Evolutionary conservation across 495 filamentous ascomycete species (phyloP).

Genomic region (Aspergillus conjunctus): DNA sequence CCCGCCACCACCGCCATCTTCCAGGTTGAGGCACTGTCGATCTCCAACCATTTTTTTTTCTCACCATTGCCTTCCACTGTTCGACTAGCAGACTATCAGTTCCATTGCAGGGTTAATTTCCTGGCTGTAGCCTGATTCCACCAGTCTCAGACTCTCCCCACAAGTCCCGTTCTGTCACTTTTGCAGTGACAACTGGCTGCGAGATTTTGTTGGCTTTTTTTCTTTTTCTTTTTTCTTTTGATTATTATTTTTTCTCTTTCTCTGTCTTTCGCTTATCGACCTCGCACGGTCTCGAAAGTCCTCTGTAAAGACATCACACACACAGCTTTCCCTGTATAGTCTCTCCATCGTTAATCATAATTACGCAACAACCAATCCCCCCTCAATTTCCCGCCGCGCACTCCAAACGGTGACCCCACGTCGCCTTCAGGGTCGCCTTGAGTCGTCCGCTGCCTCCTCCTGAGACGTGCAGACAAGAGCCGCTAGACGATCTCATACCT

Average conservation of each 20-base stretch:
- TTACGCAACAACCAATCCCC: not conserved
- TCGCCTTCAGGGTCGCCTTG: constrained; percentile 1
- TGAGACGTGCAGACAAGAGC: constrained; percentile 15
- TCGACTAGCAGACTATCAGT: constrained; percentile 2
- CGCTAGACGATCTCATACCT: not conserved
- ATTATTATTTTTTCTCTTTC: not conserved
- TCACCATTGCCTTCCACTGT: constrained; percentile 9
- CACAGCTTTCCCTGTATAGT: not conserved
- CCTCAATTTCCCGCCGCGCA: constrained; percentile 1
- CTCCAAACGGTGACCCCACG: not conserved
- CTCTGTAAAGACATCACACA: not conserved
- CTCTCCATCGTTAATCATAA: constrained; percentile 11
- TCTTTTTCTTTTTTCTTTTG: not conserved
- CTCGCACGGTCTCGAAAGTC: not conserved
- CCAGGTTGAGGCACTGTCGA: constrained; percentile 19
- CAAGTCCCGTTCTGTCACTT: not conserved
- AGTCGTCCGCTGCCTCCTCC: constrained; percentile 6
- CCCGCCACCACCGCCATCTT: constrained; percentile 7
- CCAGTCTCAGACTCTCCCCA: constrained; percentile 16
- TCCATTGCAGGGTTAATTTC: constrained; percentile 9
- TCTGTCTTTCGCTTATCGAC: not conserved
- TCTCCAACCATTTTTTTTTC: constrained; percentile 19
- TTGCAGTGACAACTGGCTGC: not conserved
- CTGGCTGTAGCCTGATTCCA: constrained; percentile 15
- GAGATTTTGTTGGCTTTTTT: not conserved